Conservation (phyloP, 2,329 filamentous ascomycete species). For the Fusarium buharicum region DNA sequence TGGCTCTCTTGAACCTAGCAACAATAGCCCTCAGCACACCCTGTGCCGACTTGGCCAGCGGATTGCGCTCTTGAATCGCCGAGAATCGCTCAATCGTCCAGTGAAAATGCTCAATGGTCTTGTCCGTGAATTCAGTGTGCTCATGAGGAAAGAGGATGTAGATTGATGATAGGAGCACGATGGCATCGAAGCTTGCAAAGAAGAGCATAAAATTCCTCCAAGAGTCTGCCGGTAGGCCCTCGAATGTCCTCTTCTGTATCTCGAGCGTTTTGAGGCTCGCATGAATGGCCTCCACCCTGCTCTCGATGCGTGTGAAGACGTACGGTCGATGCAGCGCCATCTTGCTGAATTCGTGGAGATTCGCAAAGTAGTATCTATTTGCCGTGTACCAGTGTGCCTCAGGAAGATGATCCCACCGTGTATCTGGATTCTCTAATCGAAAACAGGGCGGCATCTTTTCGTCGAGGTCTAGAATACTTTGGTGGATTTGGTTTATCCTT, state of each 20-base stretch:
- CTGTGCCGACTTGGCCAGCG: conserved; percentile 63
- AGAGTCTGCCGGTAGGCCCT: conserved; percentile 60
- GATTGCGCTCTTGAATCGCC: conserved; percentile 64
- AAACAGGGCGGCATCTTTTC: conserved; percentile 63
- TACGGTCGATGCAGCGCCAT: conserved; percentile 72
- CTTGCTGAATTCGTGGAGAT: conserved; percentile 62
- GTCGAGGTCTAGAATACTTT: conserved; percentile 59
- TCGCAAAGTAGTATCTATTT: conserved; percentile 59
- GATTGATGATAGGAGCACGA: conserved; percentile 69
- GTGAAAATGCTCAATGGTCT: conserved; percentile 65
- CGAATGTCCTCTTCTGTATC: conserved; percentile 62
- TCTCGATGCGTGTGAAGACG: conserved; percentile 66
- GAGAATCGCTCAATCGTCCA: conserved; percentile 70
- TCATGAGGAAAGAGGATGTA: conserved; percentile 70
- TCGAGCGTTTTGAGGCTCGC: conserved; percentile 67
- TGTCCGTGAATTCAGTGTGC: conserved; percentile 59
- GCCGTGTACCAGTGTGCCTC: conserved; percentile 64
- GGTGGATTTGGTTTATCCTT: conserved; percentile 65
- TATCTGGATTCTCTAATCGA: conserved; percentile 66
- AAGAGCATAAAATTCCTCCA: conserved; percentile 66
- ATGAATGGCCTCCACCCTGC: conserved; percentile 65
- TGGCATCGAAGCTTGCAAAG: conserved; percentile 72
- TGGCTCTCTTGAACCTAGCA: conserved; percentile 62
- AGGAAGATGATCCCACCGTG: conserved; percentile 63
- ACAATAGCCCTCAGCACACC: conserved; percentile 66